These are phyloP conservation scores for Solanum paucissectum DNA, from an alignment of 257 asterid species.

Conservation along the genomic window DNA sequence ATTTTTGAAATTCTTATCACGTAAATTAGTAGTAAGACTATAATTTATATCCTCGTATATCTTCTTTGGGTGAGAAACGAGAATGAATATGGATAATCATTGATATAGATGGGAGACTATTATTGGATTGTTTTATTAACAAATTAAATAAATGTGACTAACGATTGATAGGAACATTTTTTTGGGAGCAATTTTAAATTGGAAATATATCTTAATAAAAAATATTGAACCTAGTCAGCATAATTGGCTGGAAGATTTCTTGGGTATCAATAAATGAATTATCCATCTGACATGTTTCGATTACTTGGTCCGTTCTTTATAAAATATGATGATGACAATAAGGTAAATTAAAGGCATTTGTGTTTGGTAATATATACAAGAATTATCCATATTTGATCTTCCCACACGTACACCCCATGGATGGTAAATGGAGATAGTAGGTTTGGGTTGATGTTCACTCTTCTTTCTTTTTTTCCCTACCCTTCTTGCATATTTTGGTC, in stretches of 20 bases:
- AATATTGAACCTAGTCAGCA: not conserved
- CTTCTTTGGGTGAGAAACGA: not conserved
- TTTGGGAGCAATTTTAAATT: not conserved
- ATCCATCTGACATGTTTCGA: not conserved
- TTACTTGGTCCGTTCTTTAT: not conserved
- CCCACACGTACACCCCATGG: not conserved
- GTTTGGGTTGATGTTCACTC: not conserved
- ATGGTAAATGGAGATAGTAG: not conserved
- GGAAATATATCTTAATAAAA: not conserved
- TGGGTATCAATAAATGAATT: not conserved
- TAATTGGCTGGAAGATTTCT: not conserved
- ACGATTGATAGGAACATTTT: not conserved
- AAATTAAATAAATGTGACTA: not conserved
- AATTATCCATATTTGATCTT: not conserved
- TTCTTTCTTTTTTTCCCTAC: not conserved
- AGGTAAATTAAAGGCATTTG: not conserved
- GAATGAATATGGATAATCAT: not conserved
- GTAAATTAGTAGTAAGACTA: fast-evolving
- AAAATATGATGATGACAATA: not conserved
- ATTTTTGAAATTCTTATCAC: not conserved
- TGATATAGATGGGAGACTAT: not conserved
- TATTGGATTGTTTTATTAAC: not conserved
- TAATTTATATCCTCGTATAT: not conserved
- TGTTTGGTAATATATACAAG: not conserved
- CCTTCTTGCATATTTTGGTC: not conserved